phyloP scores from a whole-genome alignment of 2,329 filamentous ascomycete genomes.

The Beauveria bassiana region DNA sequence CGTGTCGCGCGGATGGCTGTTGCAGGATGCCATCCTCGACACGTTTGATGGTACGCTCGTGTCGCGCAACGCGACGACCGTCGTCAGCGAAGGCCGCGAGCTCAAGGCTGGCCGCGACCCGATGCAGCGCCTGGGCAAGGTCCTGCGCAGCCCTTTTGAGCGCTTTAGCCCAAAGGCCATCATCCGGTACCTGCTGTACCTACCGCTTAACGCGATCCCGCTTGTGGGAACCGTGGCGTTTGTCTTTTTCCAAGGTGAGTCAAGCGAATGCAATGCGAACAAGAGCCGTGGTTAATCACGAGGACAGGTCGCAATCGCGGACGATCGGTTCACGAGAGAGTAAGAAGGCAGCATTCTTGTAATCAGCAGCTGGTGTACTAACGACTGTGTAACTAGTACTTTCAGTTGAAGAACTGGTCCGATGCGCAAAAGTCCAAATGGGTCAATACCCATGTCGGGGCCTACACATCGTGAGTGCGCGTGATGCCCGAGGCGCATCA shows the following conservation, averaged over 20 bases:
- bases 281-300: neutral
- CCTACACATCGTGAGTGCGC: constrained; percentile 68
- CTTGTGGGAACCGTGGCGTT: constrained; percentile 79
- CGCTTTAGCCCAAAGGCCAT: constrained; percentile 54
- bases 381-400: constrained; percentile 53
- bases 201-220: constrained; percentile 89
- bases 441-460: constrained; percentile 60
- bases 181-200: constrained; percentile 73
- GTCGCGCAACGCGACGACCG: constrained; percentile 39
- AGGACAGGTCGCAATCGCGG: constrained; percentile 39
- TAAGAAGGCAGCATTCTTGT: constrained; percentile 24
- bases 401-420: constrained; percentile 83
- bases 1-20: constrained; percentile 60
- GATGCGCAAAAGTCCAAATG: constrained; percentile 56
- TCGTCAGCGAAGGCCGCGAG: constrained; percentile 70
- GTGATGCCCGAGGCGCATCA: neutral
- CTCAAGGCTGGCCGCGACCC: constrained; percentile 55
- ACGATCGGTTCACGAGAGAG: constrained; percentile 43
- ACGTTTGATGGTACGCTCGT: constrained; percentile 74
- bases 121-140: constrained; percentile 48
- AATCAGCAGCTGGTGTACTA: neutral
- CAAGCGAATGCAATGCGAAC: neutral
- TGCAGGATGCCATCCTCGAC: constrained; percentile 77
- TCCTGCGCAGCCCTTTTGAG: constrained; percentile 49
- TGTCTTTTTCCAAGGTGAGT: constrained; percentile 62